Base-by-base conservation (phyloP, 768 basidiomycete genomes). In the Terana coerulea region DNA sequence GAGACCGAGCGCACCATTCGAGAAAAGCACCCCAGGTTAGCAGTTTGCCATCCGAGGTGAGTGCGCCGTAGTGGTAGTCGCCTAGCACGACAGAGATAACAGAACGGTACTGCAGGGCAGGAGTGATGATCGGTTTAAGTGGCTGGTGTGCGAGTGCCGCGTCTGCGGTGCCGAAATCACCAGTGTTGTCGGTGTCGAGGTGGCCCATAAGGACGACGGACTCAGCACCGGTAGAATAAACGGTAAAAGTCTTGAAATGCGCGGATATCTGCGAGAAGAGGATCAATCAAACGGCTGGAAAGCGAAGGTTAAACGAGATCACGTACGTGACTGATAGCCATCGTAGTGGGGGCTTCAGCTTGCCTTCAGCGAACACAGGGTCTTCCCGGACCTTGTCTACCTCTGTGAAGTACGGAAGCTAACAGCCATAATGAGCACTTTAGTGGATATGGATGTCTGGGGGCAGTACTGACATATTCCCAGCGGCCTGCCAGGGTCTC, bases 21-120 rank as follows among this genome's bases (percentile, higher is more conserved):
- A 86, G 67, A 83, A 87, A n/a, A 22, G 66, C 58, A 14, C 91
- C 92, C 91, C 90, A 95, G 10, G 93, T 89, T 17, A 86, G 71
- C 22, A 93, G 71, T 62, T 83, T 78, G 14, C 95, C 95, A 21
- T 74, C 67, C 33, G 79, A 74, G 2, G 91, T 95, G 60, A 97
- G 72, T 1, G 95, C 95, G 30, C 83, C 89, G 62, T 76, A 83
- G 71, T 98, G 95, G 66, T 95, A 97, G 68, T 98, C 95, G 5
- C 95, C 95, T 45, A 93, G 76, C 12, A 86, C 85, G 49, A 95
- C 83, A 45, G 91, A 90, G 53, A 98, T 95, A 48, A 98, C 80
- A 31, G 77, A 74, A 57, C 72, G 79, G 58, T 88, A 77, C 60
- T 97, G 92, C 25, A 98, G 71, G 29, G 76, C 79, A 1, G 87